These are phyloP conservation scores for Zygoascus ofunaensis DNA, from an alignment of 805 yeast genomes.

Conservation along the genomic window DNA sequence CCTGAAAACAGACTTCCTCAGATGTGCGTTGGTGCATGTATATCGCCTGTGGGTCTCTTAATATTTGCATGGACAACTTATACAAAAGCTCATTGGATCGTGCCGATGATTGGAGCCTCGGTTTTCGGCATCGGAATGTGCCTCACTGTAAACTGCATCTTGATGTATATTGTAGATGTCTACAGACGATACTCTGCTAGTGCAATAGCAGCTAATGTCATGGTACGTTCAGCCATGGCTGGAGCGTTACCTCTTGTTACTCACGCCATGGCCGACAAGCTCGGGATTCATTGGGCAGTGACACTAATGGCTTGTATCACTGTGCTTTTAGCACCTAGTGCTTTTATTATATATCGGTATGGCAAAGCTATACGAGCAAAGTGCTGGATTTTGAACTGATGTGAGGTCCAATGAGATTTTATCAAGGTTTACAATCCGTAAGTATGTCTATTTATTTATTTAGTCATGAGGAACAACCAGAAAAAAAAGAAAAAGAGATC, in stretches of 20 bases:
- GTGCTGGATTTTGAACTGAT: background rate
- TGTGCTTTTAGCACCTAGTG: slow-evolving; percentile 40
- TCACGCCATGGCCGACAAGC: slow-evolving; percentile 65
- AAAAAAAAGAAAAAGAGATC: too few species aligned
- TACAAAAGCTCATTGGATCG: slow-evolving; percentile 39
- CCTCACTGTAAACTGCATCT: slow-evolving; percentile 30
- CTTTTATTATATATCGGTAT: slow-evolving; percentile 32
- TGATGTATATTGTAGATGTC: slow-evolving; percentile 19
- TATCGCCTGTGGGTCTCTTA: slow-evolving; percentile 40
- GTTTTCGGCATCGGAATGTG: slow-evolving; percentile 31
- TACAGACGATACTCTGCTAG: slow-evolving; percentile 57
- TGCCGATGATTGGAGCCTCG: slow-evolving; percentile 56
- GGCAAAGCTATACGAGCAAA: slow-evolving; percentile 35
- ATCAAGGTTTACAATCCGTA: too few species aligned
- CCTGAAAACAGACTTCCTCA: slow-evolving; percentile 44
- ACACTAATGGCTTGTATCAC: slow-evolving; percentile 45
- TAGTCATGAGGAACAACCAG: too few species aligned
- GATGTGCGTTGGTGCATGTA: slow-evolving; percentile 41
- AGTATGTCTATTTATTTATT: too few species aligned
- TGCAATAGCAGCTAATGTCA: slow-evolving; percentile 83
- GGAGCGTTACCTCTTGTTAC: slow-evolving; percentile 81
- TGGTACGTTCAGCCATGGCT: slow-evolving; percentile 65
- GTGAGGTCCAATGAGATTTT: too few species aligned
- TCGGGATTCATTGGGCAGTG: slow-evolving; percentile 72
- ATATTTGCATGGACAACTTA: slow-evolving; percentile 46